Evolutionary conservation across 441 rosid species (phyloP).

Genomic region (Rhodomyrtus psidioides): DNA sequence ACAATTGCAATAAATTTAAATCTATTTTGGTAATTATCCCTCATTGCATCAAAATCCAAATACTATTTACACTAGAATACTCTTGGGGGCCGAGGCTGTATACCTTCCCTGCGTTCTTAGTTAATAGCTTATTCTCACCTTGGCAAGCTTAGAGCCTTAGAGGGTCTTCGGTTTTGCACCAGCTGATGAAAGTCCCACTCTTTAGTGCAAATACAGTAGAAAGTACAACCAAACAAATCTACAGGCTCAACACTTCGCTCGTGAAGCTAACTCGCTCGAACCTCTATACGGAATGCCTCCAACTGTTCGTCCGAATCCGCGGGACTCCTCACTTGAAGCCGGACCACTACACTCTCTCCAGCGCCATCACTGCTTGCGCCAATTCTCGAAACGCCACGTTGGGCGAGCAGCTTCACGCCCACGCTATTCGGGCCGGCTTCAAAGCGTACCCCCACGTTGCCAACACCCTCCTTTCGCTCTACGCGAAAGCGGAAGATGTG

Average conservation of each 20-base stretch:
- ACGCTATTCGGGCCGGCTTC: slow-evolving; percentile 44
- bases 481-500: slow-evolving; percentile 29
- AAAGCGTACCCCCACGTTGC: slow-evolving; percentile 34
- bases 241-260: slow-evolving; percentile 40
- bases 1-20: too few relatives aligned
- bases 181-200: not conserved
- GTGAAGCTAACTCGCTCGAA: slow-evolving; percentile 29
- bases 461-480: slow-evolving; percentile 58
- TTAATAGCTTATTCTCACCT: not conserved
- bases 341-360: slow-evolving; percentile 60
- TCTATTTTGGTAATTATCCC: too few relatives aligned
- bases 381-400: slow-evolving; percentile 28
- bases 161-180: not conserved
- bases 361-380: slow-evolving; percentile 48
- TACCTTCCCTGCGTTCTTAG: not conserved
- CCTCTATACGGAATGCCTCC: slow-evolving; percentile 38
- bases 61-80: not conserved
- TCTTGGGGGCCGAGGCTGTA: not conserved
- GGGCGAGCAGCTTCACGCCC: slow-evolving; percentile 51
- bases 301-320: slow-evolving; percentile 26
- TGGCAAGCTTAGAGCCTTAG: not conserved
- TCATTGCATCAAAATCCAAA: not conserved
- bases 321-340: slow-evolving; percentile 23
- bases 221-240: slow-evolving; percentile 15
- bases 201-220: not conserved